Conservation (phyloP, 352 stramenopile genomes). For the Achlya hypogyna region DNA sequence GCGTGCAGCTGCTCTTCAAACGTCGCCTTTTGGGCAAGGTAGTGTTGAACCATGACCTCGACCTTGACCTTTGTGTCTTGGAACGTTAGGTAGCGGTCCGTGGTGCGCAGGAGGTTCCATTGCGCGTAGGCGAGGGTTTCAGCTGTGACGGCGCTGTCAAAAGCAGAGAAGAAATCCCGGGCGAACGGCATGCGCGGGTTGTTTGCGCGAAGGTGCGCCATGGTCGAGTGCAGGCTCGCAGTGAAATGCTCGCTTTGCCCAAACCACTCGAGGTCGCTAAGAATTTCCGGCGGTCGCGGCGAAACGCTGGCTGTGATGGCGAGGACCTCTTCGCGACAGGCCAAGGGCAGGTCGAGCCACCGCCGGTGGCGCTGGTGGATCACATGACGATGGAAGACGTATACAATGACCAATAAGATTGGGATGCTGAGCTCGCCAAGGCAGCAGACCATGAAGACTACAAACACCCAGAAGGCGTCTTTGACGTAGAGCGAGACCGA, state of each 20-base stretch:
- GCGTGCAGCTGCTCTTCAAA: conserved; percentile 17
- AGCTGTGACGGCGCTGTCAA: background rate
- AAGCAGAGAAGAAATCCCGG: conserved; percentile 7
- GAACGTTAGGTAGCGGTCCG: conserved; percentile 16
- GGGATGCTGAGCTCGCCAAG: conserved; percentile 18
- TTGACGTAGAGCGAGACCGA: conserved; percentile 7
- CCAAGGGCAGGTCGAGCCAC: background rate
- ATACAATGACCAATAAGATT: conserved; percentile 12
- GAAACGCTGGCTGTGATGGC: conserved; percentile 8
- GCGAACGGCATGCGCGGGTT: conserved; percentile 11
- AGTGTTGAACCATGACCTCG: conserved; percentile 18
- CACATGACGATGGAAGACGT: conserved; percentile 17
- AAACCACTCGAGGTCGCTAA: conserved; percentile 20
- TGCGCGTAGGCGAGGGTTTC: conserved; percentile 8
- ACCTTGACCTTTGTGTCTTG: conserved; percentile 16
- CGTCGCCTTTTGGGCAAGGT: conserved; percentile 1
- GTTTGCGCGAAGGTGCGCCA: conserved; percentile 11
- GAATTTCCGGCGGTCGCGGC: conserved; percentile 6
- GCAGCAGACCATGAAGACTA: conserved; percentile 15
- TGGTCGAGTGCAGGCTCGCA: conserved; percentile 13
- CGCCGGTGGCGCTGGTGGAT: conserved; percentile 5
- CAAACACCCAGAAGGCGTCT: conserved; percentile 17
- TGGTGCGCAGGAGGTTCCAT: conserved; percentile 15
- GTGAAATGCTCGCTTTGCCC: conserved; percentile 19
- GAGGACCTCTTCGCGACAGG: conserved; percentile 8